A percentile compares a stretch with the other conserved stretches of the same genome.
These are phyloP conservation scores for Colletotrichum acutatum DNA, from an alignment of 2,329 filamentous ascomycete species.

Conservation along the genomic window DNA sequence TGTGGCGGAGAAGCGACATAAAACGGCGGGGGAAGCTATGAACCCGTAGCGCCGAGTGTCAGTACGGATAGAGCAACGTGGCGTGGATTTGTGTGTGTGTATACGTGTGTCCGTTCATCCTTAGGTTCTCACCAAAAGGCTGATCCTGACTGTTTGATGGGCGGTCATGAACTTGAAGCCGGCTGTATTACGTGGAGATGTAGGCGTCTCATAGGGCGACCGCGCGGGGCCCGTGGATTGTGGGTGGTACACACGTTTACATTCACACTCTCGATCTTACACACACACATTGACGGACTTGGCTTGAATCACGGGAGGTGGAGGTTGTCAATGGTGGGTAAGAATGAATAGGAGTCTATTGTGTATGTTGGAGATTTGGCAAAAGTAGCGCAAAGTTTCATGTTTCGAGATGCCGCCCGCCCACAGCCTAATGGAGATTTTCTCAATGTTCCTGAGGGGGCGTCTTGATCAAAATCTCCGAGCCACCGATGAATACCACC, in stretches of 20 bases:
- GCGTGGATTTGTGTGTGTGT: no score
- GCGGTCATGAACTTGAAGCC: not conserved
- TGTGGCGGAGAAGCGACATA: not conserved
- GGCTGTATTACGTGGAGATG: slow-evolving; percentile 3
- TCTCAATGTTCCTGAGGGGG: not conserved
- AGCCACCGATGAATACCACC: not conserved
- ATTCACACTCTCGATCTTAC: no score
- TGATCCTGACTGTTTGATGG: not conserved
- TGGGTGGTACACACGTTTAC: not conserved
- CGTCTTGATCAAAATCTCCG: not conserved
- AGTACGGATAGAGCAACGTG: not conserved
- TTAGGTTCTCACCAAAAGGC: not conserved
- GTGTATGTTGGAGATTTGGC: not conserved
- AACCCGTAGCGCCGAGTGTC: slow-evolving; percentile 9
- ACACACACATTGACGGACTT: not conserved
- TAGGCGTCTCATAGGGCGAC: slow-evolving; percentile 9
- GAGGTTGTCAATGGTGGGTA: not conserved
- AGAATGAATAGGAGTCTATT: not conserved
- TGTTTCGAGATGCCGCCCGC: not conserved
- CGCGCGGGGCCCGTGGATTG: not conserved
- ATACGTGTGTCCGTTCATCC: not conserved
- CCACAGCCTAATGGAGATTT: slow-evolving; percentile 9
- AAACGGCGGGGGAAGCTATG: slow-evolving; percentile 16
- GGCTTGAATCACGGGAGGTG: not conserved
- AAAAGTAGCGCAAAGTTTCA: slow-evolving; percentile 9